phyloP scores from a whole-genome alignment of 192 early-diverging fungal genomes.

The Globomyces pollinis-pini region DNA sequence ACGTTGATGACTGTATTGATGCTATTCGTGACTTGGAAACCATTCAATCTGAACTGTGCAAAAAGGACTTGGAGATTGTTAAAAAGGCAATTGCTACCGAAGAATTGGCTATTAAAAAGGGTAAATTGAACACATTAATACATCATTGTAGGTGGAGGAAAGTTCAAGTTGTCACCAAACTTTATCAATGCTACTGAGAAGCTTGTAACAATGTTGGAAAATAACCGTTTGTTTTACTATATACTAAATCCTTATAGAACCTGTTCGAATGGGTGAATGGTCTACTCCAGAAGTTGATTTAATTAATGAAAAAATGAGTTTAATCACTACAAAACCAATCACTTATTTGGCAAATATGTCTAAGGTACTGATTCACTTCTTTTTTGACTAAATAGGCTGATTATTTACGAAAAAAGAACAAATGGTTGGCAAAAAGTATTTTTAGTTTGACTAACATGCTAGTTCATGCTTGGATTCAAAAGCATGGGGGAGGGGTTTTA shows the following conservation, averaged over 20 bases:
- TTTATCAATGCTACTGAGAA: conserved; percentile 46
- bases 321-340: conserved; percentile 56
- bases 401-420: conserved; percentile 90
- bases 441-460: too few relatives aligned
- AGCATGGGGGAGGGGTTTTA: conserved; percentile 32
- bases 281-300: conserved; percentile 82
- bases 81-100: conserved; percentile 40
- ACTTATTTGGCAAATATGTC: conserved; percentile 78
- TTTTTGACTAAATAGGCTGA: too few relatives aligned
- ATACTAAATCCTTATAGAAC: too few relatives aligned
- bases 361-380: too few relatives aligned
- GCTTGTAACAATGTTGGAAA: conserved; percentile 57
- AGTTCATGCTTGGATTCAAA: conserved; percentile 30
- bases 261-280: conserved; percentile 85
- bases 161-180: conserved; percentile 32
- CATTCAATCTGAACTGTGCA: conserved; percentile 87
- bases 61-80: conserved; percentile 88
- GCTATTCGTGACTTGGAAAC: conserved; percentile 87
- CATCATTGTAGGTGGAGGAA: conserved; percentile 29
- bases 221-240: too few relatives aligned
- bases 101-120: conserved; percentile 36
- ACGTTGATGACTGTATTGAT: conserved; percentile 59
- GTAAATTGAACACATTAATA: too few relatives aligned
- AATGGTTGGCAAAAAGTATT: conserved; percentile 63
- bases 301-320: conserved; percentile 71